A percentile compares a stretch with the other conserved stretches of the same genome.
phyloP scores from a whole-genome alignment of 2,329 filamentous ascomycete genomes.

The Fusarium sublunatum region DNA sequence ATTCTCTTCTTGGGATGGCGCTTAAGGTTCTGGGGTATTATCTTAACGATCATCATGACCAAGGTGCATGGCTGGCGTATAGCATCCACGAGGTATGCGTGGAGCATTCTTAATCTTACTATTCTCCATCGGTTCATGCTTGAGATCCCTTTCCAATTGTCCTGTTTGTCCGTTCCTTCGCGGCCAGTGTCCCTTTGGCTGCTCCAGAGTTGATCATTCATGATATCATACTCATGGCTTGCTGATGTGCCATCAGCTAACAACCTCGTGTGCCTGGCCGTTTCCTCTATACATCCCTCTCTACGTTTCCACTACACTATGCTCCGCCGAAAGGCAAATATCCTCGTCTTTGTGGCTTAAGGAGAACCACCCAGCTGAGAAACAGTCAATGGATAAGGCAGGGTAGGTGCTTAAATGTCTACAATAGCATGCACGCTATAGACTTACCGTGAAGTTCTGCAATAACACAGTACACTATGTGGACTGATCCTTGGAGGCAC shows the following conservation, averaged over 20 bases:
- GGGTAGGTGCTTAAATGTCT: neutral
- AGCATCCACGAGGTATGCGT: slow-evolving; percentile 51
- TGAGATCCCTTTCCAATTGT: slow-evolving; percentile 14
- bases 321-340: slow-evolving; percentile 11
- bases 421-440: neutral
- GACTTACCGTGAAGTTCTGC: neutral
- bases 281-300: slow-evolving; percentile 8
- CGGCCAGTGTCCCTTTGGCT: slow-evolving; percentile 11
- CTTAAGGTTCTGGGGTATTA: slow-evolving; percentile 36
- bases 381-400: neutral
- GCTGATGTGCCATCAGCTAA: slow-evolving; percentile 24
- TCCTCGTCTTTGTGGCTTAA: neutral
- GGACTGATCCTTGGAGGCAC: neutral
- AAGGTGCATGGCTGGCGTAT: slow-evolving; percentile 48
- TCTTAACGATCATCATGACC: slow-evolving; percentile 46
- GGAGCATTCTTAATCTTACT: slow-evolving; percentile 46
- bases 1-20: slow-evolving; percentile 37
- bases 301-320: neutral
- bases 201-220: slow-evolving; percentile 6
- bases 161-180: slow-evolving; percentile 10
- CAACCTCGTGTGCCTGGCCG: slow-evolving; percentile 33
- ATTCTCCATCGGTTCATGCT: slow-evolving; percentile 19
- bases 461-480: neutral
- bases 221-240: slow-evolving; percentile 20
- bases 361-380: neutral